A percentile compares a stretch with the other conserved stretches of the same genome.
These are phyloP conservation scores for Xylaria arbuscula DNA, from an alignment of 2,329 filamentous ascomycete genomes.

Conservation along the genomic window DNA sequence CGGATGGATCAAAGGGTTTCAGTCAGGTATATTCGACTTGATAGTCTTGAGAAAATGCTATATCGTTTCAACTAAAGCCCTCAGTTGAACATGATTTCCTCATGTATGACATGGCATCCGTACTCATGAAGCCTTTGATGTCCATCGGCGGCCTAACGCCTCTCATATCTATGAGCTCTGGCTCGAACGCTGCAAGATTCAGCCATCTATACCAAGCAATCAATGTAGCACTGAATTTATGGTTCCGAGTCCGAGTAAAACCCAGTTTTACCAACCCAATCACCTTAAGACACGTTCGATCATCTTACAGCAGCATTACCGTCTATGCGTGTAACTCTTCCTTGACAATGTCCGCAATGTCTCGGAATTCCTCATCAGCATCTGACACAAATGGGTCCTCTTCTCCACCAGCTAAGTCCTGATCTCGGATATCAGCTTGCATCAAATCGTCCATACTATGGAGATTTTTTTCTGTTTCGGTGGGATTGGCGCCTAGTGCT, in stretches of 20 bases:
- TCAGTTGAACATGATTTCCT: not conserved
- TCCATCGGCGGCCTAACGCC: not conserved
- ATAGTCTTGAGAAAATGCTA: not conserved
- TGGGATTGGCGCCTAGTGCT: not conserved
- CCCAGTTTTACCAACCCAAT: not conserved
- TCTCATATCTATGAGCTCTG: not conserved
- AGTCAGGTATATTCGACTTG: not conserved
- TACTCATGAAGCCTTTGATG: not conserved
- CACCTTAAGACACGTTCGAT: not conserved
- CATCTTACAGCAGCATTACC: no score
- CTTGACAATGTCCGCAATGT: constrained; percentile 10
- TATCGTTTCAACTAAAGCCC: not conserved
- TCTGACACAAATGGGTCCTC: not conserved
- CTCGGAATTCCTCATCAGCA: constrained; percentile 13
- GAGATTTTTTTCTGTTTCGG: not conserved
- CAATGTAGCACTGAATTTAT: no score
- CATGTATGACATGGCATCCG: not conserved
- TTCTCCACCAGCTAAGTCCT: not conserved
- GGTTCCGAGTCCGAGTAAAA: not conserved
- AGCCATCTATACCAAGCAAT: constrained; percentile 12
- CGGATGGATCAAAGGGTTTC: not conserved
- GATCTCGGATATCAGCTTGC: constrained; percentile 35
- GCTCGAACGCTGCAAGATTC: not conserved
- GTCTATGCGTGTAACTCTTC: not conserved
- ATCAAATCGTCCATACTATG: constrained; percentile 31